Base-by-base conservation (phyloP, 2,329 filamentous ascomycete genomes). In the Penicillium sp. region DNA sequence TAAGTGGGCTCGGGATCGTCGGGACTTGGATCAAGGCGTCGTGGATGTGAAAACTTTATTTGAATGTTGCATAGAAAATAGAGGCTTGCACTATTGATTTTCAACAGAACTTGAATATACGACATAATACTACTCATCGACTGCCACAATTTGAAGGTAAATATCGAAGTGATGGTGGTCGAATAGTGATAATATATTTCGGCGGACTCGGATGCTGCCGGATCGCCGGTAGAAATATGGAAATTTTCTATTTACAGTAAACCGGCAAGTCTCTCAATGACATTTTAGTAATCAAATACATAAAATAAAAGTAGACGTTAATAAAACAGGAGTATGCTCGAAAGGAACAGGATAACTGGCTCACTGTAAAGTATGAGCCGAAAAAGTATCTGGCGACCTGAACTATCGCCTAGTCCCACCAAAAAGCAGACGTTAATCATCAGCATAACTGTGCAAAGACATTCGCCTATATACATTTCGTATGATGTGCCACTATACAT, bases 401-500 rank as follows among this genome's bases (percentile, higher is more conserved):
- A 32, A 31, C 11, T 11, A 11, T 16, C 29, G n/a, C 22, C 16
- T 35, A 18, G 8, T 18, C 32, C 9, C n/a, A 47, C 10, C 18
- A 20, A 24, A 37, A 34, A 45, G 20, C 34, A 44, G 26, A 44
- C 47, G 38, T 38, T 32, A 40, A 40, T 53, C 35, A 51, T 55
- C 40, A 44, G 29, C 47, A 39, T 51, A 38, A 44, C 32, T 38
- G 16, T 26, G 20, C 47, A 45, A 13, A 16, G 7, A 46, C 5
- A 20, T 18, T 14, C 24, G 13, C 16, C 35, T 59, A 66, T 57
- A 63, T 56, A 57, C 50, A 61, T 37, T 55, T 68, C 32, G 60
- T 58, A 18, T 37, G 47, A 49, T 62, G 60, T n/a, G 59, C 63
- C 31, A 70, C 26, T 43, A 69, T 60, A 42, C 63, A 66, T 11